Percentiles rank a stretch among this genome's conserved stretches.
phyloP scores from a whole-genome alignment of 192 early-diverging fungal genomes.

The Gamsiella multidivaricata region DNA sequence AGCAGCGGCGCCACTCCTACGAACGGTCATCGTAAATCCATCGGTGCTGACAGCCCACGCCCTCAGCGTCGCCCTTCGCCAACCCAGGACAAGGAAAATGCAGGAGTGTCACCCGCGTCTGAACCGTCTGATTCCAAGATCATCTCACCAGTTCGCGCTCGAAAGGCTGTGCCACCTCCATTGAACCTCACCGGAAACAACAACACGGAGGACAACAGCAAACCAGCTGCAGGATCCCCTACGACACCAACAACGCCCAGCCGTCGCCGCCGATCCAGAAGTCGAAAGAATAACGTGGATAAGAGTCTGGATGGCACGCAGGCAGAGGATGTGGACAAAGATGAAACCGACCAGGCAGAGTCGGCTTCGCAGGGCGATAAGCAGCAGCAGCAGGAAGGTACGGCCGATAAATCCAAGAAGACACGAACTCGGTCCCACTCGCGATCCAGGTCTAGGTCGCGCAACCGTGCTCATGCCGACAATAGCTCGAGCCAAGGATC shows the following conservation, averaged over 20 bases:
- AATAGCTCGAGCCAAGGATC: conserved; percentile 34
- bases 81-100: neutral
- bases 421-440: conserved; percentile 41
- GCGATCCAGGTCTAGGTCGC: conserved; percentile 39
- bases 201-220: neutral
- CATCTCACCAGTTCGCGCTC: neutral
- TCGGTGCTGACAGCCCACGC: conserved; percentile 1
- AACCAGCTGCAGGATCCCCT: conserved; percentile 17
- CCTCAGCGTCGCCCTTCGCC: conserved; percentile 5
- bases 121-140: conserved; percentile 1
- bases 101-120: neutral
- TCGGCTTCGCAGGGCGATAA: neutral
- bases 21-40: neutral
- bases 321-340: neutral
- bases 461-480: conserved; percentile 33
- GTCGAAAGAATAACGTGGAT: conserved; percentile 43
- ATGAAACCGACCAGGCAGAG: neutral
- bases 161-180: conserved; percentile 32
- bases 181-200: conserved; percentile 27
- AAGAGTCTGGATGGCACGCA: conserved; percentile 11
- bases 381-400: neutral
- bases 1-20: neutral
- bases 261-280: conserved; percentile 44
- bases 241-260: conserved; percentile 32
- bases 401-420: conserved; percentile 28